Evolutionary conservation across 1,284 basidiomycete species (phyloP), one percentile per base, ranked within the genome.

Genomic region (Phellinidium pouzarii): DNA sequence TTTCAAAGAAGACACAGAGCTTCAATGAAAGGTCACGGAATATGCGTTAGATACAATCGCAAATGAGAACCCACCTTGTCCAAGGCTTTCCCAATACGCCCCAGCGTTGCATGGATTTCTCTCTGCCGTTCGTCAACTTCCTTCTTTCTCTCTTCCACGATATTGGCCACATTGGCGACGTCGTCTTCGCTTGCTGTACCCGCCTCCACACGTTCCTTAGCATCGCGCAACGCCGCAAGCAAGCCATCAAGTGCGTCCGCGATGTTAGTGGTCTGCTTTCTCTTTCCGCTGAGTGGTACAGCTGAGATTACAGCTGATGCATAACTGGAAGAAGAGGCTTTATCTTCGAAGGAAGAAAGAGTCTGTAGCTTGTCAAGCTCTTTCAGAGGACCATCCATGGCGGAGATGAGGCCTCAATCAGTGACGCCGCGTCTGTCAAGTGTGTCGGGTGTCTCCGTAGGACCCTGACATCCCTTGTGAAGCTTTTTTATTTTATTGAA

Each of bases 71-170:
- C 43, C 49, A 91, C 93, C 84, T 94, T 96, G 65, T 96, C 93
- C 60, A 95, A 67, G 0, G 82, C 77, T 68, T 94, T 95, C 26
- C 90, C 90, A 34, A 93, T 75, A 59, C 80, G 80, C 17, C 82
- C 79, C 4, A 94, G 69, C 1, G 84, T 81, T 22, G 76, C 78
- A 63, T 94, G 91, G 49, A 92, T 78, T 60, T 91, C 91, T 68
- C 94, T 95, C 72, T 94, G 82, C 1, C 84, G 77, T 44, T 92
- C 88, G 58, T 93, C 91, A 0, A 93, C 74, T 53, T 91, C 89
- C 66, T 85, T 91, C 80, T 88, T 92, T 64, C 73, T 80, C 2
- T 72, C 66, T 40, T 88, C 85, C 2, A 90, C 73, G 2, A 73
- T 72, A 63, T 78, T 78, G 20, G 77, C 71, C 20, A 93, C 67